Evolutionary conservation across 805 yeast genomes (phyloP), one percentile per base, ranked within the genome.

Genomic region (Wickerhamomyces chambardii): DNA sequence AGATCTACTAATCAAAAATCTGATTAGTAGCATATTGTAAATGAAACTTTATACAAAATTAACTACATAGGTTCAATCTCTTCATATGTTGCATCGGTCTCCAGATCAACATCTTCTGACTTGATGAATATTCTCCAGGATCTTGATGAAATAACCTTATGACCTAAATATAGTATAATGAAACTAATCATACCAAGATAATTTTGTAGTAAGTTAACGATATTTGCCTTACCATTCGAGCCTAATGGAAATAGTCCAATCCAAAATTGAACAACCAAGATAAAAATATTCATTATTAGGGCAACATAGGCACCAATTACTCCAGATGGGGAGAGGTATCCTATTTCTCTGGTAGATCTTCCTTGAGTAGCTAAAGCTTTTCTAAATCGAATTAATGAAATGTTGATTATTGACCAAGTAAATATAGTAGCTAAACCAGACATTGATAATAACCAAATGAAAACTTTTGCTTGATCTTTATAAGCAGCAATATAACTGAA

Each of bases 401-500:
- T 32, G 44, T 73, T 71, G 42, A 79, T 78, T 15, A 70, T 51
- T 29, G 64, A 52, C 82, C 84, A 79, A 1, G 83, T 76, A 48
- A 78, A 73, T 30, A 77, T 55, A 17, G 79, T 75, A 17, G 78
- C 69, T 29, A 80, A 58, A 26, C 83, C 81, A 24, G 78, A 68
- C 33, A 79, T 56, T 17, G 83, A 74, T 43, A 75, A 59, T 43
- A 78, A 59, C 85, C 85, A 78, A 29, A 69, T 63, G 54, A 77
- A 78, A 12, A 75, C 78, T n/a, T 61, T 64, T 12, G 63, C 72
- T 50, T 74, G 71, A 31, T 74, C 67, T 34, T 73, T 60, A 29
- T 75, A 64, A 14, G 80, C 76, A 18, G 84, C 81, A 44, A 81
- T 65, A 55, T 77, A 80, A 38, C 82, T 71, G 34, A 82, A 67